Conservation (phyloP, 2,329 filamentous ascomycete genomes). For the Venturia aucupariae region DNA sequence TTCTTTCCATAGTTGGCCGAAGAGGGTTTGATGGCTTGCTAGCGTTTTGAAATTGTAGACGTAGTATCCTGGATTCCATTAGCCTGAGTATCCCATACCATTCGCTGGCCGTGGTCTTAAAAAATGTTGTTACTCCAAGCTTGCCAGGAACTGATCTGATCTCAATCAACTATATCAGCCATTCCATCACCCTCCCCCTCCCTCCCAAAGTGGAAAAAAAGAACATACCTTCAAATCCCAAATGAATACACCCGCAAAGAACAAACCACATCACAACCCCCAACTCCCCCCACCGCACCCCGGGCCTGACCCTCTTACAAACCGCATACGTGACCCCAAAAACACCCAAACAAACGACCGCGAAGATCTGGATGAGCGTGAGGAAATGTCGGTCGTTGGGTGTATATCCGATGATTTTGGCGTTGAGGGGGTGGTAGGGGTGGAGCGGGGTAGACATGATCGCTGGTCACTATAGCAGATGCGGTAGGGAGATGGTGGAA, state of each 20-base stretch:
- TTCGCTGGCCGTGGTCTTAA: too few species aligned
- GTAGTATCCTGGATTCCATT: conserved; percentile 54
- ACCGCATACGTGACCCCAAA: conserved; percentile 48
- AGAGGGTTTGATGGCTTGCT: conserved; percentile 58
- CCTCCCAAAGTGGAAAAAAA: not conserved
- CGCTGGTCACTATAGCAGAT: not conserved
- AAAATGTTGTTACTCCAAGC: too few species aligned
- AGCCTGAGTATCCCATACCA: too few species aligned
- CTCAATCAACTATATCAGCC: too few species aligned
- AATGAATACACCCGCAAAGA: conserved; percentile 45
- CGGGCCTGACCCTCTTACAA: conserved; percentile 44
- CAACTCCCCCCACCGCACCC: conserved; percentile 46
- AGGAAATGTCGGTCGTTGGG: conserved; percentile 55
- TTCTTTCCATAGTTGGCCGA: conserved; percentile 88
- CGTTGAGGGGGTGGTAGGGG: conserved; percentile 62
- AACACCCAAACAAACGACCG: conserved; percentile 45
- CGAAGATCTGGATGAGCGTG: conserved; percentile 52
- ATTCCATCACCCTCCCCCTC: conserved; percentile 42
- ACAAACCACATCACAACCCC: conserved; percentile 65
- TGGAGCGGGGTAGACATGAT: conserved; percentile 31
- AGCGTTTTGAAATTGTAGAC: conserved; percentile 58
- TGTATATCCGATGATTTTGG: conserved; percentile 52
- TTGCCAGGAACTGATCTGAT: too few species aligned
- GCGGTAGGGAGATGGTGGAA: too few species aligned
- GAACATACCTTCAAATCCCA: not conserved